Conservation (phyloP, 495 filamentous ascomycete species). For the Xylaria scruposa region DNA sequence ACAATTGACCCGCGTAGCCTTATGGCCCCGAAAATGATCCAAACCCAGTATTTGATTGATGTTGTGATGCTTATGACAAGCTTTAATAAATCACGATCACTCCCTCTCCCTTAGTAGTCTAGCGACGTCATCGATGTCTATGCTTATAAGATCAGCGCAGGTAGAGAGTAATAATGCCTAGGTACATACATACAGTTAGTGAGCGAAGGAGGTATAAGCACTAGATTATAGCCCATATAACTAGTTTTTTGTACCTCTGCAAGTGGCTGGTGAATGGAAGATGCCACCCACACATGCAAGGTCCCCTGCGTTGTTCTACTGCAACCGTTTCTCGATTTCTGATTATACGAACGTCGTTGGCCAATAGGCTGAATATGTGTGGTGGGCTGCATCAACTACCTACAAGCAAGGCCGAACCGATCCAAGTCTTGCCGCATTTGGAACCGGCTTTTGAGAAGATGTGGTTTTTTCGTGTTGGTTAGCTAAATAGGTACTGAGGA, state of each 20-base stretch:
- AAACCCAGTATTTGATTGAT: not conserved
- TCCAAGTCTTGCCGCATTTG: not conserved
- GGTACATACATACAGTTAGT: not conserved
- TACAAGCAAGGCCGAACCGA: not conserved
- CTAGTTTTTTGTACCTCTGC: not conserved
- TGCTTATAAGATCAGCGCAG: not conserved
- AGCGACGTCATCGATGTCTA: not conserved
- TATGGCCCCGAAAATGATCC: not conserved
- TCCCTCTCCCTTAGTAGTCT: not conserved
- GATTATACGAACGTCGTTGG: not conserved
- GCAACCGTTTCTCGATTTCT: not conserved
- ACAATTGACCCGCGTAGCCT: not conserved
- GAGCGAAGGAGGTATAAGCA: not conserved
- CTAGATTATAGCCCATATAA: not conserved
- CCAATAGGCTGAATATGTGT: conserved; percentile 7
- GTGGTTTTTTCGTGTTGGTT: not conserved
- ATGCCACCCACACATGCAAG: not conserved
- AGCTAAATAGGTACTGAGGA: not conserved
- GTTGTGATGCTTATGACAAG: not conserved
- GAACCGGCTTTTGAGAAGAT: not conserved
- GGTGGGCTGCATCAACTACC: not conserved
- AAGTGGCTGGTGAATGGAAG: not conserved
- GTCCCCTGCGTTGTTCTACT: not conserved
- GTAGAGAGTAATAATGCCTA: not conserved
- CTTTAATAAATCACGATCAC: not conserved